phyloP scores from a whole-genome alignment of 805 yeast genomes.

The Saccharomycopsis sp. region DNA sequence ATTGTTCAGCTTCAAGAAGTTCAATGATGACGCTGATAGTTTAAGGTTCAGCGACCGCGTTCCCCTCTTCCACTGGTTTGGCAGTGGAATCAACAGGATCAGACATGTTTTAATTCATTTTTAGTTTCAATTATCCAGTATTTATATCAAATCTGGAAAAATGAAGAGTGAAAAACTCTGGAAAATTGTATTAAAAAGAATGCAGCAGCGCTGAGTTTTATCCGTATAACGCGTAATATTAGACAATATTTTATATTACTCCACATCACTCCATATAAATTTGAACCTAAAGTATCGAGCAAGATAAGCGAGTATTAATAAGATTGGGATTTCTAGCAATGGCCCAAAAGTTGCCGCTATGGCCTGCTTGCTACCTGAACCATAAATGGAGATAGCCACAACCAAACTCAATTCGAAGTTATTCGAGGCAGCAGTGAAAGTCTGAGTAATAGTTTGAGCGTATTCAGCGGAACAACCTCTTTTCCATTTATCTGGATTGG shows the following conservation, averaged over 20 bases:
- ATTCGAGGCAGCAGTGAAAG: constrained; percentile 48
- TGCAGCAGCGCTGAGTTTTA: no score
- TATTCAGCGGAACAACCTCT: constrained; percentile 31
- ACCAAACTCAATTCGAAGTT: constrained; percentile 50
- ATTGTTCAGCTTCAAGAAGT: not conserved
- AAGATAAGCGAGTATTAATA: constrained; percentile 29
- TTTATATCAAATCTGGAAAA: no score
- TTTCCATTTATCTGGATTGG: constrained; percentile 21
- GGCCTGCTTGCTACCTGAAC: constrained; percentile 40
- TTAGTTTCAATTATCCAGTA: no score
- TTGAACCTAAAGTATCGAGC: constrained; percentile 25
- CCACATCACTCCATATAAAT: constrained; percentile 10
- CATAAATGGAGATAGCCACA: constrained; percentile 41
- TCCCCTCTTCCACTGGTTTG: not conserved
- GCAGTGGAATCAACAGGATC: not conserved
- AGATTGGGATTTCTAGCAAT: constrained; percentile 45
- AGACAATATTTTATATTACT: no score
- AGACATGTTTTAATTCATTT: not conserved
- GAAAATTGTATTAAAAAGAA: no score
- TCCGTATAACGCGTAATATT: no score
- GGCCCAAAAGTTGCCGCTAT: constrained; percentile 55
- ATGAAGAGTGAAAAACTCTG: no score
- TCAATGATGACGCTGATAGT: not conserved
- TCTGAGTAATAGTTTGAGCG: constrained; percentile 35
- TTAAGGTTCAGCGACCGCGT: not conserved